Conservation (phyloP, 805 yeast species). For the Metschnikowia matae region DNA sequence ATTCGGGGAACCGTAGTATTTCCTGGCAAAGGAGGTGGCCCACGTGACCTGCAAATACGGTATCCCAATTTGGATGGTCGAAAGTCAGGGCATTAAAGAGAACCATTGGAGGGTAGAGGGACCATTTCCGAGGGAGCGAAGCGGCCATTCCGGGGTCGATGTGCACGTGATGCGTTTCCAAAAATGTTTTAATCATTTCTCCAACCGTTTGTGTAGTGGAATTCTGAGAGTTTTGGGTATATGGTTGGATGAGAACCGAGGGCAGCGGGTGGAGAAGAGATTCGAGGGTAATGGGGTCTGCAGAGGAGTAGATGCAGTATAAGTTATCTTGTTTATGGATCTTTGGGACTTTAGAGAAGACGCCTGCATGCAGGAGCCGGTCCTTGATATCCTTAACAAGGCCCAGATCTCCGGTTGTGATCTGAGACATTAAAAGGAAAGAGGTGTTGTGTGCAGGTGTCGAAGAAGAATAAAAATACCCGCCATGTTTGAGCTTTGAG, state of each 20-base stretch:
- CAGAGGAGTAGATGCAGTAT: slow-evolving; percentile 5
- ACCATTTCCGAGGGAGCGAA: slow-evolving; percentile 49
- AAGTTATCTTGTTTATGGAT: slow-evolving; percentile 3
- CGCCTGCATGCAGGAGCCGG: slow-evolving; percentile 3
- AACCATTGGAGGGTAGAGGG: slow-evolving; percentile 64
- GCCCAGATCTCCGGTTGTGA: slow-evolving; percentile 7
- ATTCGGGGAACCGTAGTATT: background rate
- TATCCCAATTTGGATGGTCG: slow-evolving; percentile 33
- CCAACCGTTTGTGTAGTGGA: no score
- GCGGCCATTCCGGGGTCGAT: background rate
- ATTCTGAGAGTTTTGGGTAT: background rate
- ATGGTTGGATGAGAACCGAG: background rate
- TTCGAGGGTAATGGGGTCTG: background rate
- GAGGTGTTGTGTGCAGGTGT: slow-evolving; percentile 1
- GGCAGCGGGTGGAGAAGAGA: background rate
- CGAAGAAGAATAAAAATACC: background rate
- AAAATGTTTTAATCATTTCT: background rate
- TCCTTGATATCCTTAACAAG: slow-evolving; percentile 13
- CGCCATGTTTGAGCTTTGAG: no score
- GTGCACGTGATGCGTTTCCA: background rate
- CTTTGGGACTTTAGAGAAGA: slow-evolving; percentile 9
- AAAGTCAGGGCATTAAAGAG: slow-evolving; percentile 51
- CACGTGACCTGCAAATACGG: background rate
- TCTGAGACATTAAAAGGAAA: slow-evolving; percentile 5
- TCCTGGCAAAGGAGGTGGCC: slow-evolving; percentile 16